These are phyloP conservation scores for Fusarium xyrophilum DNA, from an alignment of 2,329 filamentous ascomycete genomes.

Conservation along the genomic window DNA sequence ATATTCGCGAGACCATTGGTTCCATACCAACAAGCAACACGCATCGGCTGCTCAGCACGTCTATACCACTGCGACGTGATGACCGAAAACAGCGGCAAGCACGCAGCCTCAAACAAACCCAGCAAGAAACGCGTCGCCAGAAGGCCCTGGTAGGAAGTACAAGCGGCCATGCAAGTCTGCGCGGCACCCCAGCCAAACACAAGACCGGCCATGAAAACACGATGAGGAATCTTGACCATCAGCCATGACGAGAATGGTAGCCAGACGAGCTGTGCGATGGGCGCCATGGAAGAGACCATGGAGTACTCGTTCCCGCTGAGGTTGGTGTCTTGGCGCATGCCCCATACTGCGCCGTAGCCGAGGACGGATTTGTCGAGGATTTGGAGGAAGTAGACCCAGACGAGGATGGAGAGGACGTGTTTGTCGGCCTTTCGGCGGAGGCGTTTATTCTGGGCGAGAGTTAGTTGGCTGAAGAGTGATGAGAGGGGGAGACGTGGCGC, in stretches of 20 bases:
- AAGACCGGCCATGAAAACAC: conserved; percentile 62
- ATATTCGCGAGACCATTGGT: conserved; percentile 67
- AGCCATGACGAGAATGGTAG: conserved; percentile 66
- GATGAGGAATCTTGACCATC: conserved; percentile 67
- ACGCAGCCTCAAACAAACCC: conserved; percentile 59
- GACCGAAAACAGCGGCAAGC: conserved; percentile 55
- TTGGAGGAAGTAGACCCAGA: conserved; percentile 67
- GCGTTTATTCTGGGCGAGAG: conserved; percentile 40
- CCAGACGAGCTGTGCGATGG: conserved; percentile 67
- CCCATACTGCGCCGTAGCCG: conserved; percentile 64
- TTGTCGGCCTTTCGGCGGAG: conserved; percentile 69
- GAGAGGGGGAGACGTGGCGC: fast-evolving
- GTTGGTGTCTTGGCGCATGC: conserved; percentile 56
- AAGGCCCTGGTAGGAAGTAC: conserved; percentile 56
- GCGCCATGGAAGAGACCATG: conserved; percentile 62
- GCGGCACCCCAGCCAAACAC: conserved; percentile 55
- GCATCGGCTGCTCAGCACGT: conserved; percentile 64
- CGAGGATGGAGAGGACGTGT: conserved; percentile 60
- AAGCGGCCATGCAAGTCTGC: conserved; percentile 55
- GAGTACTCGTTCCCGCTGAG: conserved; percentile 64
- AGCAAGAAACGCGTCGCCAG: conserved; percentile 59
- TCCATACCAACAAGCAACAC: conserved; percentile 71
- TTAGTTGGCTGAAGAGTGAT: neutral
- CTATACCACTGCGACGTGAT: conserved; percentile 58
- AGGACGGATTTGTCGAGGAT: conserved; percentile 66